Percentiles rank a stretch among this genome's conserved stretches.
Conservation (phyloP, 139 green algal species). For the Chlorokybus atmophyticus region DNA sequence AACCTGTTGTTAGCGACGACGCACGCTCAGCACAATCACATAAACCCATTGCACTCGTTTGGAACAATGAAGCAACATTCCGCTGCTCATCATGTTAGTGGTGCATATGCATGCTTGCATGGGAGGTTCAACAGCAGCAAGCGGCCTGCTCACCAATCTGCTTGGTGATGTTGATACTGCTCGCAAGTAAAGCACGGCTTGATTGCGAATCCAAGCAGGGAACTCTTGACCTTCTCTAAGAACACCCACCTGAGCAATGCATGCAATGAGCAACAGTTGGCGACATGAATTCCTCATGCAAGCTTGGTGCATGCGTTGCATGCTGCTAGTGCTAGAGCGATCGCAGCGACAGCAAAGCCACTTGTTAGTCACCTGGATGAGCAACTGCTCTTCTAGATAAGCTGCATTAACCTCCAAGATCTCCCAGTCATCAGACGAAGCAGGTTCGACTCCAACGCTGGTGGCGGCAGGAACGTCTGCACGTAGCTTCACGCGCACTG, state of each 20-base stretch:
- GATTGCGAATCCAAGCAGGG: constrained; percentile 43
- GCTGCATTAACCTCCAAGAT: constrained; percentile 61
- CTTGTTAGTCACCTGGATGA: constrained; percentile 38
- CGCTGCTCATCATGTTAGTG: too few species aligned
- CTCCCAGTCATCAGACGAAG: constrained; percentile 65
- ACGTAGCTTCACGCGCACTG: constrained; percentile 4
- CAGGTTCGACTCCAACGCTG: constrained; percentile 43
- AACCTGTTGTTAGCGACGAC: too few species aligned
- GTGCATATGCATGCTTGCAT: too few species aligned
- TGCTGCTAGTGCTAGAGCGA: too few species aligned
- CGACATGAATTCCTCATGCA: not conserved
- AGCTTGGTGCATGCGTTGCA: not conserved
- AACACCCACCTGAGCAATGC: constrained; percentile 46
- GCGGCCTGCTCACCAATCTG: constrained; percentile 35
- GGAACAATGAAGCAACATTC: too few species aligned
- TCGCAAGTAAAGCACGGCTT: constrained; percentile 5
- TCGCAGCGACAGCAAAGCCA: too few species aligned
- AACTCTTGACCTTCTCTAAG: constrained; percentile 43
- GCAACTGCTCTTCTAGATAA: constrained; percentile 57
- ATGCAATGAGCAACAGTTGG: not conserved
- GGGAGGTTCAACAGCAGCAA: too few species aligned
- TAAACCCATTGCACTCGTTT: too few species aligned
- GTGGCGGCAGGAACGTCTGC: constrained; percentile 27
- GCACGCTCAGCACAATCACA: too few species aligned
- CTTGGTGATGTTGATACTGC: constrained; percentile 5